These are phyloP conservation scores for Globisporangium abappressorium DNA, from an alignment of 352 stramenopile species.

Conservation along the genomic window DNA sequence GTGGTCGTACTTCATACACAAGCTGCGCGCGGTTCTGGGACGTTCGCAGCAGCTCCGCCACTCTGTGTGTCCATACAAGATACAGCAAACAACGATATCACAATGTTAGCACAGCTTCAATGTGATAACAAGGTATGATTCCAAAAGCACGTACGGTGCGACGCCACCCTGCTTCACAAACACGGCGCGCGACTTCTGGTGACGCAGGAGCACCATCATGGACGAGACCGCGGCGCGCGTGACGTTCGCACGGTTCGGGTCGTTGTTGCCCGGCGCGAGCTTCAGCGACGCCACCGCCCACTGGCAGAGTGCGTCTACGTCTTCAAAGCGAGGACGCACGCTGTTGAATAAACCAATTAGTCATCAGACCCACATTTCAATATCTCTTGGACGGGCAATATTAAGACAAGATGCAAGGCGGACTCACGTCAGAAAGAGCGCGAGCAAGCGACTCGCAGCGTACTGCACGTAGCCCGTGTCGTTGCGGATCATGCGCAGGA, in stretches of 20 bases:
- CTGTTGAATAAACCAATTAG: slow-evolving; percentile 20
- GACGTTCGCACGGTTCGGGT: slow-evolving; percentile 68
- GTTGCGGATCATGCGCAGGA: slow-evolving; percentile 81
- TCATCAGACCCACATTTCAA: neutral
- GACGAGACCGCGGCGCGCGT: slow-evolving; percentile 87
- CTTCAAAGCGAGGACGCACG: slow-evolving; percentile 74
- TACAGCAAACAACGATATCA: slow-evolving; percentile 15
- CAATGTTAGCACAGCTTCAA: slow-evolving; percentile 5
- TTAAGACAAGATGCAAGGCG: neutral
- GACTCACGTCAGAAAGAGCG: slow-evolving; percentile 80
- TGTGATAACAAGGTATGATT: slow-evolving; percentile 13
- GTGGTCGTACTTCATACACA: slow-evolving; percentile 84
- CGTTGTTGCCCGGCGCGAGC: slow-evolving; percentile 51
- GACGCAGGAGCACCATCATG: slow-evolving; percentile 91
- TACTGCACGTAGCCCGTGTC: slow-evolving; percentile 86
- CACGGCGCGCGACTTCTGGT: slow-evolving; percentile 83
- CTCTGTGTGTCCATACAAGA: slow-evolving; percentile 14
- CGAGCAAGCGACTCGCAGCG: slow-evolving; percentile 70
- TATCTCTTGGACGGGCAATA: neutral
- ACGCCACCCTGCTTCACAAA: slow-evolving; percentile 92
- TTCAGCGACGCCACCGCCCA: slow-evolving; percentile 79
- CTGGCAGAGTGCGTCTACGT: slow-evolving; percentile 75
- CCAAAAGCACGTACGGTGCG: slow-evolving; percentile 56
- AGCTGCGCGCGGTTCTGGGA: slow-evolving; percentile 91
- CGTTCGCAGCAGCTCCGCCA: slow-evolving; percentile 74